Evolutionary conservation across 306 rosid species (phyloP).

Genomic region (Cicer cuneatum): DNA sequence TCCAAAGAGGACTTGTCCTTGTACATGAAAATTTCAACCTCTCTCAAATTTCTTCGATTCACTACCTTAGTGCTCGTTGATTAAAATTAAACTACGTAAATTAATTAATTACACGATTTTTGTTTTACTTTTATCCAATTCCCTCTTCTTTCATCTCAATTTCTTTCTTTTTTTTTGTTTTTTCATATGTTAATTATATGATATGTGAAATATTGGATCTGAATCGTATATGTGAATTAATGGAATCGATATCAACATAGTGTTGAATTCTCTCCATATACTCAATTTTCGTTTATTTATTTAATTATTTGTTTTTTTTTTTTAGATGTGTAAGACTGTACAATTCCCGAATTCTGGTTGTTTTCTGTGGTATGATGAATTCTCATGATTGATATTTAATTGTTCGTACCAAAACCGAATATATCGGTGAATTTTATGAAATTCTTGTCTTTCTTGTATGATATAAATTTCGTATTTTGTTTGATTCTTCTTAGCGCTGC

Average conservation of each 20-base stretch:
- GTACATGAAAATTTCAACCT: slow-evolving; percentile 45
- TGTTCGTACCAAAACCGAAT: not conserved
- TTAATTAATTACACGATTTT: slow-evolving; percentile 47
- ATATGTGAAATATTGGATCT: slow-evolving; percentile 54
- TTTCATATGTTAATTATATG: slow-evolving; percentile 40
- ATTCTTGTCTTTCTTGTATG: too few species aligned
- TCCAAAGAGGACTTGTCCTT: slow-evolving; percentile 49
- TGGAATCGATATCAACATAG: slow-evolving; percentile 40
- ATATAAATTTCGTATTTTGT: too few species aligned
- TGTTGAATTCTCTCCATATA: slow-evolving; percentile 35
- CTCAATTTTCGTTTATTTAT: not conserved
- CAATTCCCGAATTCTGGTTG: slow-evolving; percentile 6
- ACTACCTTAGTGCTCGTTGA: slow-evolving; percentile 6
- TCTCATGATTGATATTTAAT: not conserved
- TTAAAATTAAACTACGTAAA: slow-evolving; percentile 44
- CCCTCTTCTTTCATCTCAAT: slow-evolving; percentile 24
- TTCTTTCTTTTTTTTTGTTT: slow-evolving; percentile 10
- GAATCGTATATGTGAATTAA: slow-evolving; percentile 40
- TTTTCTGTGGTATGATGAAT: not conserved
- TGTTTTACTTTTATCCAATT: slow-evolving; percentile 10
- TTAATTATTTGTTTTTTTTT: not conserved
- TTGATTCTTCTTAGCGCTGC: too few species aligned
- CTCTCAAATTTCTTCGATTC: not conserved
- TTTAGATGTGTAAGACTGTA: not conserved
- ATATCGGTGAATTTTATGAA: not conserved